Conservation (phyloP, 768 basidiomycete species). For the Tylopilus sp. region DNA sequence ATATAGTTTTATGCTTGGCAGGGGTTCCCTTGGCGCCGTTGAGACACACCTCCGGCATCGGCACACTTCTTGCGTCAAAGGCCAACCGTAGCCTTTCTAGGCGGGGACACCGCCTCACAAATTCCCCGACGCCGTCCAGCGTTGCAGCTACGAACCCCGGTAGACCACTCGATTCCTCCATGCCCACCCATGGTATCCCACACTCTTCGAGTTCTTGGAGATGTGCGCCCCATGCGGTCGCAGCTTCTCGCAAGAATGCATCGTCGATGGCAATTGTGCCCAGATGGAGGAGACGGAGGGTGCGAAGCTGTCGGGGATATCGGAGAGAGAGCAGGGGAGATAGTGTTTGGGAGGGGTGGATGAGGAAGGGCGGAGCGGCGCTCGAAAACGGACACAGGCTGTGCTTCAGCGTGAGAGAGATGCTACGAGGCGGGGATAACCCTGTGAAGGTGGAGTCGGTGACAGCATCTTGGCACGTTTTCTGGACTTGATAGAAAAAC, state of each 20-base stretch:
- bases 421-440: not conserved
- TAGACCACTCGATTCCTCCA: conserved; percentile 12
- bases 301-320: conserved; percentile 16
- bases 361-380: conserved; percentile 19
- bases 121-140: conserved; percentile 20
- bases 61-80: conserved; percentile 22
- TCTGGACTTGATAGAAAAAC: conserved; percentile 23
- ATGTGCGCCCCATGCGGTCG: conserved; percentile 24
- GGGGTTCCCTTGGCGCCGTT: not conserved
- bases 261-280: conserved; percentile 29
- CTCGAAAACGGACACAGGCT: conserved; percentile 21
- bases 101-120: conserved; percentile 17
- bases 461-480: conserved; percentile 10
- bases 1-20: not conserved
- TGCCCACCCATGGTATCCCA: conserved; percentile 26
- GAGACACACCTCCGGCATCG: not conserved
- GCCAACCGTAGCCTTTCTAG: conserved; percentile 20
- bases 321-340: conserved; percentile 22
- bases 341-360: conserved; percentile 24
- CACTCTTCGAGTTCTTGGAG: conserved; percentile 27
- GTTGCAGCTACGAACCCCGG: conserved; percentile 15
- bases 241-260: conserved; percentile 24
- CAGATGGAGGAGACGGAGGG: conserved; percentile 22
- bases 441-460: not conserved
- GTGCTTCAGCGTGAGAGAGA: conserved; percentile 29